Evolutionary conservation across 106 monocot genomes (phyloP), one percentile per base, ranked within the genome.

Genomic region (Posidonia australis): DNA sequence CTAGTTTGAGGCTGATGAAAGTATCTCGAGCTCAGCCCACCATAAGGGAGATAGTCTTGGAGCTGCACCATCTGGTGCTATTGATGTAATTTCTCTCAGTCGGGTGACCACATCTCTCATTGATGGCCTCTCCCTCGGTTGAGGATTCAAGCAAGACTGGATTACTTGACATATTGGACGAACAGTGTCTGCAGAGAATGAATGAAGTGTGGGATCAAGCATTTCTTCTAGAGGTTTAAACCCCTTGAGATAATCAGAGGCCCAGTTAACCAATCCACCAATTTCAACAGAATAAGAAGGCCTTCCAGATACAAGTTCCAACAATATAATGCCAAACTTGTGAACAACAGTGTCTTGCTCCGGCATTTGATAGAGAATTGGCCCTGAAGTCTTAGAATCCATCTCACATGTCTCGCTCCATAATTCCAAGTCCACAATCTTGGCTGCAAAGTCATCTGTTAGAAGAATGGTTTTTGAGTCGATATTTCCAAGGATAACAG

Each of bases 21-120:
- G 29, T 55, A 89, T 80, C 72, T 93, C 89, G 13, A 93, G 86
- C 69, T 93, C 93, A 19, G 89, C 93, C 93, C 93, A 93, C 93
- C 88, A 93, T 14, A 89, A 57, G 0, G 86, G 83, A 20, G 83
- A 86, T 19, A 67, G 17, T 55, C 72, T 86, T 6, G 89, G 93
- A 52, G 64, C 68, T 5, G 74, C 93, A 44, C 64, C 77, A 24
- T 79, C 77, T 9, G 78, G 86, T 43, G 83, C 0, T 22, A 93
- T 64, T 10, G 43, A 72, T 16, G 86, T 89, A 11, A 93, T 84
- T 25, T 66, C 10, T 60, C 75, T 74, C 54, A 93, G 63, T 43
- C 51, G 51, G 0, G 44, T 18, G 0, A 64, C 75, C 14, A 89
- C 70, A 41, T 89, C 83, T n/a, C 67, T 48, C 58, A 93, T 77